phyloP scores from a whole-genome alignment of 2,329 filamentous ascomycete genomes.

The Fusarium buxicola region DNA sequence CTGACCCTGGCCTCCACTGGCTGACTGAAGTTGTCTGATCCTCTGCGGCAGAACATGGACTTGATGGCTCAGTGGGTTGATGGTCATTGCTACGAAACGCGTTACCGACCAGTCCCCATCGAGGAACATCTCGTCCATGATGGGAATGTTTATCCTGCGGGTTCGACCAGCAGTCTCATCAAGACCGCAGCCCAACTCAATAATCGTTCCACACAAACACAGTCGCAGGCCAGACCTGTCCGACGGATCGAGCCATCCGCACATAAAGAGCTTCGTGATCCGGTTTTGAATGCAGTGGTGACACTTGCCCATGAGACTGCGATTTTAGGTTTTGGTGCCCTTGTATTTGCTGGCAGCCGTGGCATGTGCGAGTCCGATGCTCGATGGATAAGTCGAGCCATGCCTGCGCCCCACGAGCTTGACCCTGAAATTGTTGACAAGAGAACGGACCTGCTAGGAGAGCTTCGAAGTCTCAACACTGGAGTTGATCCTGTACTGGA shows the following conservation, averaged over 20 bases:
- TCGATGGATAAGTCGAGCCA: conserved; percentile 72
- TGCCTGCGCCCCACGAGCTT: conserved; percentile 64
- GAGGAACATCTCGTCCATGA: conserved; percentile 81
- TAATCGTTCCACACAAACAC: conserved; percentile 48
- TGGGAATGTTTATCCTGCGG: conserved; percentile 72
- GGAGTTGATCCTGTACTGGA: conserved; percentile 75
- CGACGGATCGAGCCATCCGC: conserved; percentile 66
- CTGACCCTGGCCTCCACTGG: no score
- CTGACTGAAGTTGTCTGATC: conserved; percentile 8
- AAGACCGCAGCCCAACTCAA: conserved; percentile 67
- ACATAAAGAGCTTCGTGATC: conserved; percentile 71
- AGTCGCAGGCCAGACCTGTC: conserved; percentile 53
- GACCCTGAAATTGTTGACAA: conserved; percentile 64
- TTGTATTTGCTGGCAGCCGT: conserved; percentile 80
- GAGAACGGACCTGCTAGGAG: conserved; percentile 72
- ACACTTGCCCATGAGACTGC: conserved; percentile 77
- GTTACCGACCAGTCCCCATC: conserved; percentile 79
- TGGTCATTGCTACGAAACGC: conserved; percentile 78
- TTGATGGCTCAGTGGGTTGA: conserved; percentile 76
- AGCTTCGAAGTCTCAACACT: conserved; percentile 72
- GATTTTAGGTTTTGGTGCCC: conserved; percentile 73
- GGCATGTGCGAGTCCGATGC: conserved; percentile 75
- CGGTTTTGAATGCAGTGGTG: conserved; percentile 77
- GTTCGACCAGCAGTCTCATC: conserved; percentile 65
- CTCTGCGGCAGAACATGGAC: conserved; percentile 69